These are phyloP conservation scores for Brettanomyces nanus DNA, from an alignment of 805 yeast genomes.

Conservation along the genomic window DNA sequence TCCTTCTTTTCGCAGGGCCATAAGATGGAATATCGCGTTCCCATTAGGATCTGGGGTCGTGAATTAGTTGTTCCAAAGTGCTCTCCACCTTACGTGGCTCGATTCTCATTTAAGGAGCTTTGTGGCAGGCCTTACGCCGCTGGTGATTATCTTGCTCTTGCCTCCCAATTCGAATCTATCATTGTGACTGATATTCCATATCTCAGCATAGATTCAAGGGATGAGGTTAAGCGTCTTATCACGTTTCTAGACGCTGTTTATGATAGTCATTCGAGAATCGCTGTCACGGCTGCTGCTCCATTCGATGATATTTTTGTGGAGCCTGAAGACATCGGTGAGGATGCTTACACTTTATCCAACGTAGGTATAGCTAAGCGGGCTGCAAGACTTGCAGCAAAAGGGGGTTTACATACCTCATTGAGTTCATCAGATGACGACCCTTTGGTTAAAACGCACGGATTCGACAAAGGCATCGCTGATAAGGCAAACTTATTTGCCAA, in stretches of 20 bases:
- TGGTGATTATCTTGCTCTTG: conserved; percentile 85
- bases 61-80: conserved; percentile 66
- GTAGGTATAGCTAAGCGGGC: conserved; percentile 19
- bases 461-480: conserved; percentile 61
- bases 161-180: conserved; percentile 64
- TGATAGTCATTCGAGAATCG: conserved; percentile 80
- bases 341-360: conserved; percentile 31
- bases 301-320: conserved; percentile 83
- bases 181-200: conserved; percentile 92
- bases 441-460: conserved; percentile 67
- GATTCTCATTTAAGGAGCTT: conserved; percentile 75
- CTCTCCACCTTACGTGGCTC: conserved; percentile 77
- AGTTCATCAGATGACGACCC: conserved; percentile 35
- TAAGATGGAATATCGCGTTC: conserved; percentile 27
- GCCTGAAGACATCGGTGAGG: conserved; percentile 51
- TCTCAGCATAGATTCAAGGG: conserved; percentile 68
- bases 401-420: neutral
- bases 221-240: conserved; percentile 82
- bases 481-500: conserved; percentile 67
- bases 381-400: neutral
- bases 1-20: conserved; percentile 63
- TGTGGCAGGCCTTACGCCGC: conserved; percentile 89
- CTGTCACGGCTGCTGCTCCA: conserved; percentile 83
- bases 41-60: conserved; percentile 80
- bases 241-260: conserved; percentile 94